Evolutionary conservation across 2,329 filamentous ascomycete genomes (phyloP).

Genomic region (Annulohypoxylon truncatum): DNA sequence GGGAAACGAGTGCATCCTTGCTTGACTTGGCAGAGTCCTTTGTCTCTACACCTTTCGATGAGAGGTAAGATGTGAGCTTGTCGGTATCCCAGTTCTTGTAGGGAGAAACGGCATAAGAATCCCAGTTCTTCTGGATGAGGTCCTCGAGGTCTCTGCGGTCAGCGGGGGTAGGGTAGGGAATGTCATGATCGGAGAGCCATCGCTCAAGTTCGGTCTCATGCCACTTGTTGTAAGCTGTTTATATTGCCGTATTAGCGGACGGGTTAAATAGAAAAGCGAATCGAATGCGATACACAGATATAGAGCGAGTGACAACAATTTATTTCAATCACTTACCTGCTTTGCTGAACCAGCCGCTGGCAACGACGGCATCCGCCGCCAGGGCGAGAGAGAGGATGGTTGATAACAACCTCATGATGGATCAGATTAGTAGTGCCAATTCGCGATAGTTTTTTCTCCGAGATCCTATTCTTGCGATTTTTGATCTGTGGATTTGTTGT

Average conservation of each 20-base stretch:
- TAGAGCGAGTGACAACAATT: background rate
- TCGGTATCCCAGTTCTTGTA: conserved; percentile 82
- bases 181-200: conserved; percentile 92
- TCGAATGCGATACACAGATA: background rate
- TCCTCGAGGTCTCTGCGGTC: conserved; percentile 96
- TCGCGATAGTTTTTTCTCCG: conserved; percentile 1
- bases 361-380: conserved; percentile 75
- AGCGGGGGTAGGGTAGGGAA: conserved; percentile 89
- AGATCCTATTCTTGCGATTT: background rate
- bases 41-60: conserved; percentile 75
- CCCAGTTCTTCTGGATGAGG: conserved; percentile 91
- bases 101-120: conserved; percentile 76
- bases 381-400: conserved; percentile 77
- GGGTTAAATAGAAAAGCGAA: background rate
- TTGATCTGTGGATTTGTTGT: background rate
- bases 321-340: conserved; percentile 70
- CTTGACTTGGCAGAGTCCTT: conserved; percentile 74
- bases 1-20: conserved; percentile 74
- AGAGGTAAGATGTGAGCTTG: conserved; percentile 75
- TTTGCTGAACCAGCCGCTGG: conserved; percentile 87
- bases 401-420: conserved; percentile 80
- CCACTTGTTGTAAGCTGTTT: conserved; percentile 95
- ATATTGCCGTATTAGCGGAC: conserved; percentile 43
- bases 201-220: conserved; percentile 97
- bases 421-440: conserved; percentile 3